Evolutionary conservation across 2,329 filamentous ascomycete genomes (phyloP), one percentile per base, ranked within the genome.

Genomic region (Colletotrichum viniferum): DNA sequence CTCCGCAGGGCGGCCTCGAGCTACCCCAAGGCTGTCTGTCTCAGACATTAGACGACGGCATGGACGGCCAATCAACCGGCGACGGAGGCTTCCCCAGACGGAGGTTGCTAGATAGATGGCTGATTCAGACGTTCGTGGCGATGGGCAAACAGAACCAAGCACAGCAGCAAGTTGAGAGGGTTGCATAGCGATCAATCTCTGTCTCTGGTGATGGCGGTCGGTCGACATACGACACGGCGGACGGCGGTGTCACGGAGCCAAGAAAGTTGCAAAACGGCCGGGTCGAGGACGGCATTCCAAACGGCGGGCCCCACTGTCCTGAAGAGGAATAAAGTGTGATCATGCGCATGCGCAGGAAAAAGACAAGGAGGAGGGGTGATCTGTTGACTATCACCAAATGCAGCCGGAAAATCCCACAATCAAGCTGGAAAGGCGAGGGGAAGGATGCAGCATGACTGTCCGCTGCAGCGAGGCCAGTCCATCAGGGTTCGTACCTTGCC

Each of bases 271-370:
- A 73, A 48, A 67, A 68, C 63, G 56, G 62, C 32, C 63, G 63
- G 26, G 18, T 38, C n/a, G 48, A 48, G 64, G 69, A 67, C 28
- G 38, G 63, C 69, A 75, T 69, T 64, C 58, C 69, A 60, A 68
- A 58, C 63, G 48, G 56, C 48, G 30, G 58, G 66, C 64, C 55
- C 69, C 69, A 63, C 69, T 64, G 69, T 24, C 30, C 58, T 52
- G 64, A 56, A 68, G 58, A 69, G 48, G 64, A 16, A 68, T 61
- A 52, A 67, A 68, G 58, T 61, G 48, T 52, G 69, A 75, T 75
- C 73, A 69, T 75, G 73, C 73, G 73, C 48, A 73, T 60, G 48
- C 43, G 43, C 73, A 68, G 64, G 63, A 24, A 55, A 52, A 74
- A 43, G 21, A 52, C 68, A 71, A 58, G 66, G 38, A 63, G 71